These are phyloP conservation scores for Mimosa bimucronata DNA, from an alignment of 306 rosid genomes.

Conservation along the genomic window DNA sequence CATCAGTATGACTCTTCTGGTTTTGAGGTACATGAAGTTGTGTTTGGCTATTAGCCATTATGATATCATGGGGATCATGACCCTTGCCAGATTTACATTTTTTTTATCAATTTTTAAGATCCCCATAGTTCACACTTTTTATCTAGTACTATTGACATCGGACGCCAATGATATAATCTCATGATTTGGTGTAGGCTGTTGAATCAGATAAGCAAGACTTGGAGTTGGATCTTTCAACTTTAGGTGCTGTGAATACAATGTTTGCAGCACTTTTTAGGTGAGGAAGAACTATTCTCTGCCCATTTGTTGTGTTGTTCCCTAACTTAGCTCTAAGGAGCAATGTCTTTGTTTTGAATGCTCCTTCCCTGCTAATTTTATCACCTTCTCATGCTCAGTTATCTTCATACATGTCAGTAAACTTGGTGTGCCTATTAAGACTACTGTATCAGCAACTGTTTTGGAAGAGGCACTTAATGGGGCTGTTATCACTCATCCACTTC, in stretches of 20 bases:
- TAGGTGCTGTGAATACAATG: constrained; percentile 95
- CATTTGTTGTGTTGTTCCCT: constrained; percentile 12
- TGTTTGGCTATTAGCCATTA: constrained; percentile 18
- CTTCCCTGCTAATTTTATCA: background rate
- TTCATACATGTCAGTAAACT: constrained; percentile 67
- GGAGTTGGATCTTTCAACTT: constrained; percentile 97
- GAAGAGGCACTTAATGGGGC: constrained; percentile 92
- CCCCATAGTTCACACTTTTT: background rate
- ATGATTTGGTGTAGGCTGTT: constrained; percentile 69
- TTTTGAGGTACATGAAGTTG: constrained; percentile 68
- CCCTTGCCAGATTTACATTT: constrained; percentile 20
- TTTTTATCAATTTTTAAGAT: constrained; percentile 32
- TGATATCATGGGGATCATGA: constrained; percentile 25
- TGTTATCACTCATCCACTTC: constrained; percentile 69
- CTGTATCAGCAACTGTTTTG: constrained; percentile 88
- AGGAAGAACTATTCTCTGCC: constrained; percentile 25
- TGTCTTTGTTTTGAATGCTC: background rate
- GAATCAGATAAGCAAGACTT: constrained; percentile 90
- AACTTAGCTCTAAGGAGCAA: constrained; percentile 12
- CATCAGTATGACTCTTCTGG: constrained; percentile 89
- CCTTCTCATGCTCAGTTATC: constrained; percentile 23
- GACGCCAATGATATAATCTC: constrained; percentile 24
- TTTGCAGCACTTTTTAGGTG: constrained; percentile 99
- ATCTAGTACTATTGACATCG: constrained; percentile 2
- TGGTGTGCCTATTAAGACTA: constrained; percentile 97